These are phyloP conservation scores for Penicillium paradoxum DNA, from an alignment of 495 filamentous ascomycete species.

Conservation along the genomic window DNA sequence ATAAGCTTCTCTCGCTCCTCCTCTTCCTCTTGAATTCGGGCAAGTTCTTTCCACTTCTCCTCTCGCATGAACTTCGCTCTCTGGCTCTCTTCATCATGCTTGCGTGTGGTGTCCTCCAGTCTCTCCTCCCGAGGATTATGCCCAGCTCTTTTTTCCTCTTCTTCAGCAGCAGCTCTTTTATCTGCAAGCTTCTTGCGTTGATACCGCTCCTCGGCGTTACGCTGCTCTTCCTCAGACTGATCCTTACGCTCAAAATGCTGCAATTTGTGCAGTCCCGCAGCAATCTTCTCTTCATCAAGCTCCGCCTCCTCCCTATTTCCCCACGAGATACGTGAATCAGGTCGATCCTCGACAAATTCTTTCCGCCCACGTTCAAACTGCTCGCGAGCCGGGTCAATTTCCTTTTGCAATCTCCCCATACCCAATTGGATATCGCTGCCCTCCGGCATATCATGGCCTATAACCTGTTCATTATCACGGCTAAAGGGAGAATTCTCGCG, in stretches of 20 bases:
- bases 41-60: constrained; percentile 20
- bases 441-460: constrained; percentile 36
- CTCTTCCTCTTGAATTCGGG: constrained; percentile 14
- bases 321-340: constrained; percentile 15
- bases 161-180: constrained; percentile 26
- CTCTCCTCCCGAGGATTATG: constrained; percentile 17
- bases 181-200: constrained; percentile 30
- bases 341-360: background rate
- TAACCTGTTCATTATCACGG: constrained; percentile 35
- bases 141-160: constrained; percentile 22
- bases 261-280: constrained; percentile 29
- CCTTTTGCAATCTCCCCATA: constrained; percentile 45
- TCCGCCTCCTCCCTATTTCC: constrained; percentile 31
- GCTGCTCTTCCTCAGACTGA: constrained; percentile 29
- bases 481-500: constrained; percentile 18
- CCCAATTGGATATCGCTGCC: constrained; percentile 36
- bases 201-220: constrained; percentile 24
- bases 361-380: constrained; percentile 40
- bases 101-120: constrained; percentile 15
- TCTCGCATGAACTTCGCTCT: constrained; percentile 18
- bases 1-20: constrained; percentile 16
- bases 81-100: constrained; percentile 9
- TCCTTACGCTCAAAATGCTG: constrained; percentile 32
- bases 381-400: too few species aligned
- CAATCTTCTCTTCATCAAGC: constrained; percentile 35